Evolutionary conservation across 257 asterid genomes (phyloP).

Genomic region (Thymus quinquecostatus): DNA sequence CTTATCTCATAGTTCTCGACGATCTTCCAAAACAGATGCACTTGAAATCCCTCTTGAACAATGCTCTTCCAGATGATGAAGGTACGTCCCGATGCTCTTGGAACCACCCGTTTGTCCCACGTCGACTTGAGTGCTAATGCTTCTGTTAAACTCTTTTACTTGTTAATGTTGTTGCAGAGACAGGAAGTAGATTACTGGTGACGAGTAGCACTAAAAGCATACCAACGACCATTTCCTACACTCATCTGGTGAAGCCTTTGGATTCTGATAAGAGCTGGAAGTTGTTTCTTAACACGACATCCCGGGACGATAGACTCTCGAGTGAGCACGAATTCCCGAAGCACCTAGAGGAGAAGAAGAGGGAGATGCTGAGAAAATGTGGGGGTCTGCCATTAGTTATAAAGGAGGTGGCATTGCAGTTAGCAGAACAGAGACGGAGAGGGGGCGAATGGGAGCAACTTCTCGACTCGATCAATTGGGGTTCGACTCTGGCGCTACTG

Average conservation of each 20-base stretch:
- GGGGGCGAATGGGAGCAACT: neutral
- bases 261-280: conserved; percentile 28
- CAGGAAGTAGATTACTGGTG: too few relatives aligned
- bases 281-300: conserved; percentile 29
- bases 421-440: neutral
- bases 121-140: too few relatives aligned
- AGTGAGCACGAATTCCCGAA: neutral
- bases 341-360: too few relatives aligned
- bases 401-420: neutral
- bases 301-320: neutral
- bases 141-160: too few relatives aligned
- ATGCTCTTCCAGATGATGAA: neutral
- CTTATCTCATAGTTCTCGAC: conserved; percentile 23
- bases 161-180: too few relatives aligned
- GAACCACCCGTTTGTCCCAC: too few relatives aligned
- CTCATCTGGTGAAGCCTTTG: neutral
- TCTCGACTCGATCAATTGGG: neutral
- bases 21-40: neutral
- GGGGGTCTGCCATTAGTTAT: neutral
- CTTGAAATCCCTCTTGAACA: neutral
- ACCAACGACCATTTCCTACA: too few relatives aligned
- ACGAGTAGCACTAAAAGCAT: too few relatives aligned
- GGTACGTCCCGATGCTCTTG: too few relatives aligned
- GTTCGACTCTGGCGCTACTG: too few relatives aligned
- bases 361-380: too few relatives aligned